These are phyloP conservation scores for Paecilomyces dactylethromorphus DNA, from an alignment of 2,329 filamentous ascomycete species.

Conservation along the genomic window DNA sequence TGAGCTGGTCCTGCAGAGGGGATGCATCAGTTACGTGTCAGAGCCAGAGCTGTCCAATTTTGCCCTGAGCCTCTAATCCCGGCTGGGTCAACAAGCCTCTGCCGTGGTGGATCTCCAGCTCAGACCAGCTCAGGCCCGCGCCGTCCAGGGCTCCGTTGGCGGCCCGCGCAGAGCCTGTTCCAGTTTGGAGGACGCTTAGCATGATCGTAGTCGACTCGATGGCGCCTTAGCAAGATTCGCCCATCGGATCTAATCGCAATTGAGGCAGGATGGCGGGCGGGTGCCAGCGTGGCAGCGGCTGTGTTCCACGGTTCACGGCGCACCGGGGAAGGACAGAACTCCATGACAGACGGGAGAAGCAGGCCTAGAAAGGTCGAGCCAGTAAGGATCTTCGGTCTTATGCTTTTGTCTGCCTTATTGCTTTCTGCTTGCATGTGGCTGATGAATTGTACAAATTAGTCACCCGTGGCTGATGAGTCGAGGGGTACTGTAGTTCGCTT, in stretches of 20 bases:
- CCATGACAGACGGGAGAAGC: neutral
- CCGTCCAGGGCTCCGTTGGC: conserved; percentile 9
- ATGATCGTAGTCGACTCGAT: conserved; percentile 5
- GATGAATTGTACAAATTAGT: neutral
- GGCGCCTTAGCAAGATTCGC: conserved; percentile 1
- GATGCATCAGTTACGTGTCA: conserved; percentile 19
- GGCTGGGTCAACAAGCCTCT: conserved; percentile 13
- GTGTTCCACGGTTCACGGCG: conserved; percentile 1
- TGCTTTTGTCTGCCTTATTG: neutral
- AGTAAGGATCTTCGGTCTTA: neutral
- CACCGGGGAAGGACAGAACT: neutral
- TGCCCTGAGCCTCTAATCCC: conserved; percentile 19
- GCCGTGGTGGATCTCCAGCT: conserved; percentile 15
- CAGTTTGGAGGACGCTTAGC: conserved; percentile 1
- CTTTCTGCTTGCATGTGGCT: neutral
- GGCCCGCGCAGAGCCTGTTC: conserved; percentile 1
- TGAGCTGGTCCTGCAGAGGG: conserved; percentile 13
- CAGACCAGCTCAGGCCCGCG: neutral
- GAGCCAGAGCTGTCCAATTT: conserved; percentile 20
- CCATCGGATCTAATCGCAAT: conserved; percentile 9
- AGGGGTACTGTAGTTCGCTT: neutral
- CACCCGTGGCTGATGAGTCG: neutral
- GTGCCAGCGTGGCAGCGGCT: conserved; percentile 21
- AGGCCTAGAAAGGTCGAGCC: neutral
- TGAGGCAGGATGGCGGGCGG: conserved; percentile 9